Conservation (phyloP, 2,329 filamentous ascomycete species). For the Ampelomyces quisqualis region DNA sequence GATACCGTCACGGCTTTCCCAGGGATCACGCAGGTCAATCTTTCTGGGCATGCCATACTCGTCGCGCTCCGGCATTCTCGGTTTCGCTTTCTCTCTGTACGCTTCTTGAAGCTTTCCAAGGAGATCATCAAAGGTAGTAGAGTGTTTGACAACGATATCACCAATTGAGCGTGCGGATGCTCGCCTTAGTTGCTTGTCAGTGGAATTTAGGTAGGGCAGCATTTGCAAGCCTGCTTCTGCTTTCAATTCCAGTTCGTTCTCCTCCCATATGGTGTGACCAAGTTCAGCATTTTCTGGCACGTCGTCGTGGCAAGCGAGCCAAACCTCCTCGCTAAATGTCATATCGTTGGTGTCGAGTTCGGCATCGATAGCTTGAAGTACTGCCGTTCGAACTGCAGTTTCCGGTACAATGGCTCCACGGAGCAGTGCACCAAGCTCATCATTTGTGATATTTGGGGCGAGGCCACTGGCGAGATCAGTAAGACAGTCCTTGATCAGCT, state of each 20-base stretch:
- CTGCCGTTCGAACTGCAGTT: constrained; percentile 75
- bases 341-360: constrained; percentile 90
- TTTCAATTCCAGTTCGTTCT: constrained; percentile 75
- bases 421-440: constrained; percentile 75
- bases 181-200: constrained; percentile 77
- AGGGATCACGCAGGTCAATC: constrained; percentile 81
- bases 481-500: constrained; percentile 89
- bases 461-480: constrained; percentile 82
- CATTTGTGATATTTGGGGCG: constrained; percentile 71
- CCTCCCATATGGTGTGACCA: constrained; percentile 89
- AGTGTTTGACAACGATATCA: constrained; percentile 66
- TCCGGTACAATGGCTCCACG: constrained; percentile 78
- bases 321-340: constrained; percentile 84
- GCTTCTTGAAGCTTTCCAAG: constrained; percentile 66
- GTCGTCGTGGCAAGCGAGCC: constrained; percentile 90
- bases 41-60: constrained; percentile 94
- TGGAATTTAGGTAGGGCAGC: constrained; percentile 75
- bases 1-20: constrained; percentile 88
- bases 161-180: constrained; percentile 81
- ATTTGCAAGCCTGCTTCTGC: constrained; percentile 66
- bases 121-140: constrained; percentile 61
- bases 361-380: constrained; percentile 84
- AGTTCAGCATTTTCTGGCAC: constrained; percentile 82
- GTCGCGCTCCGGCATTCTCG: constrained; percentile 79
- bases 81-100: constrained; percentile 79